These are phyloP conservation scores for Solanum habrochaites DNA, from an alignment of 257 asterid genomes.

Conservation along the genomic window DNA sequence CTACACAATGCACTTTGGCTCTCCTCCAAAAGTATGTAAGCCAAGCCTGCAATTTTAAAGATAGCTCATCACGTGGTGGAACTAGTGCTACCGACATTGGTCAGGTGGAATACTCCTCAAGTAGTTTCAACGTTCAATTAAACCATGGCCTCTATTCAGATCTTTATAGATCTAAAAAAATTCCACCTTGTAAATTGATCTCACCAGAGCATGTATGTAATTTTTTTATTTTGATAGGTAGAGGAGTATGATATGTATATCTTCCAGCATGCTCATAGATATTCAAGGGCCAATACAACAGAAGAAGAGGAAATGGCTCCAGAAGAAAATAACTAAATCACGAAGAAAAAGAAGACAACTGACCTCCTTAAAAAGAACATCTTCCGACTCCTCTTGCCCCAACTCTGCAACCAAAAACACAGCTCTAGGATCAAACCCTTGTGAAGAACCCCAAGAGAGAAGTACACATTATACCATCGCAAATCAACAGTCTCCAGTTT, in stretches of 20 bases:
- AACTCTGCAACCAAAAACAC: conserved; percentile 54
- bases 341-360: background rate
- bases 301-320: background rate
- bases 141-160: background rate
- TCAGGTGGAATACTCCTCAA: background rate
- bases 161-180: background rate
- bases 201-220: background rate
- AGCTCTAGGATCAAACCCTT: background rate
- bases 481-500: background rate
- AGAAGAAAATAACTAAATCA: background rate
- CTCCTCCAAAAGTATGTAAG: conserved; percentile 99
- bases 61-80: background rate
- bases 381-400: conserved; percentile 83
- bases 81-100: background rate
- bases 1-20: conserved; percentile 83
- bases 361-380: conserved; percentile 91
- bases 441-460: background rate
- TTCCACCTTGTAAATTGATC: background rate
- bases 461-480: background rate
- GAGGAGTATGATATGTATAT: background rate
- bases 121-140: background rate
- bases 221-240: background rate
- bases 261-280: background rate
- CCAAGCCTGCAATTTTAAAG: conserved; percentile 62
- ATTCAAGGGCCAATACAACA: background rate